Evolutionary conservation across 192 early-diverging fungal species (phyloP), one percentile per base, ranked within the genome.

Genomic region (Oehlia diaphana): DNA sequence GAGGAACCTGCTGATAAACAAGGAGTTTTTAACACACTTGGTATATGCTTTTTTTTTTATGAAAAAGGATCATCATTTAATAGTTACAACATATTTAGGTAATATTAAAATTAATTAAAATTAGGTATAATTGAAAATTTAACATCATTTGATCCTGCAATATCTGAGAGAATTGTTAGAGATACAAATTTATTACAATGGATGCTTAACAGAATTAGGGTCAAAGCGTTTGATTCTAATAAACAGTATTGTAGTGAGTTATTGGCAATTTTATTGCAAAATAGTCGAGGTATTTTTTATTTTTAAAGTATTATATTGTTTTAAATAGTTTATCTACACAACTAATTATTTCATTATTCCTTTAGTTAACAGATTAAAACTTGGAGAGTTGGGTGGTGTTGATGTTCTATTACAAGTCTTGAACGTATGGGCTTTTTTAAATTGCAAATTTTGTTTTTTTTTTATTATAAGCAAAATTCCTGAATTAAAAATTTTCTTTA

Each of bases 221-320:
- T 79, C 63, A 92, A 89, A 73, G 80, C 73, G 26, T 92, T 94
- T 77, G 95, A 96, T 79, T 92, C 96, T 4, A 96, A 95, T 85
- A 88, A 89, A 69, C 94, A 94, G 81, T 97, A 97, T 77, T 92
- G 93, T 35, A 92, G 92, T 58, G 97, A 99, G 73, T 82, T 97
- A 12, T 74, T 95, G 14, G 89, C 97, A 4, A 96, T 97, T 53
- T 86, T 99, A 35, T 82, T 97, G 62, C 95, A 96, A 82, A 87
- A 86, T 65, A 85, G 80, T 53, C 79, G 86, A 81, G 84, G 89
- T 89, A 85, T 78, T 39, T 79, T 80, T 14, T 37, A 78, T 84
- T 28, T 14, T n/a, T 12, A 31, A 62, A 58, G 10, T 37, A 63
- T 35, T 5, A 0, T 39, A 35, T 16, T 74, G 5, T 58, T 21